Base-by-base conservation (phyloP, 129 eudicot genomes). In the Deinandra increscens region DNA sequence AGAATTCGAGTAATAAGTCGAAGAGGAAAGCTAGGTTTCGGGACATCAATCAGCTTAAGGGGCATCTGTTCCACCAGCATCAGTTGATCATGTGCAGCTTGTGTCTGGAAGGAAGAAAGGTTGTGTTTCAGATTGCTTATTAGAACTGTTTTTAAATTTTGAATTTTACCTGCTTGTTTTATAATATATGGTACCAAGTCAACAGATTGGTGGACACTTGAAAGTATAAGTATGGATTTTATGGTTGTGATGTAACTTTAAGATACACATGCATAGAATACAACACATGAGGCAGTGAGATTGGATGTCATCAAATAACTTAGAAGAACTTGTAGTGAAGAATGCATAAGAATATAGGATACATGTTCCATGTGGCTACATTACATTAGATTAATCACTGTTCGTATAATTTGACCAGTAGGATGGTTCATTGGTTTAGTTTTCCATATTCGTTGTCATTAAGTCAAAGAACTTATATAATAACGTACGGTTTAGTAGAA, bases 51-150 rank as follows among this genome's bases (percentile, higher is more conserved):
- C 98, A 89, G 87, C 88, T 93, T 4, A 93, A 83, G 82, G 92
- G 98, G 41, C 98, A 93, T 79, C 70, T 89, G 62, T 86, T 81
- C 22, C 95, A 93, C 80, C 86, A 83, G 63, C 98, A 93, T 77
- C 83, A 55, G 71, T 50, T 86, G 78, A 48, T 74, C 33, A 89
- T 93, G 97, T 93, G 98, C 79, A 87, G 90, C 80, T 84, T 93
- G 87, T 93, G 96, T 74, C 78, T 93, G 73, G 97, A 89, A 82
- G 98, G 98, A 68, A 89, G 97, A 37, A 93, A 93, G 97, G 98
- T 93, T 23, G 31, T 26, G 31, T 6, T 19, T 29, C 34, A 4
- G 36, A 42, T 56, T 37, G 39, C 33, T 23, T 22, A 9, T 6
- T n/a, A 3, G 44, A 73, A 33, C 9, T 60, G 43, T n/a, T n/a